phyloP scores from a whole-genome alignment of 768 basidiomycete species.

The Auriscalpium orientale region DNA sequence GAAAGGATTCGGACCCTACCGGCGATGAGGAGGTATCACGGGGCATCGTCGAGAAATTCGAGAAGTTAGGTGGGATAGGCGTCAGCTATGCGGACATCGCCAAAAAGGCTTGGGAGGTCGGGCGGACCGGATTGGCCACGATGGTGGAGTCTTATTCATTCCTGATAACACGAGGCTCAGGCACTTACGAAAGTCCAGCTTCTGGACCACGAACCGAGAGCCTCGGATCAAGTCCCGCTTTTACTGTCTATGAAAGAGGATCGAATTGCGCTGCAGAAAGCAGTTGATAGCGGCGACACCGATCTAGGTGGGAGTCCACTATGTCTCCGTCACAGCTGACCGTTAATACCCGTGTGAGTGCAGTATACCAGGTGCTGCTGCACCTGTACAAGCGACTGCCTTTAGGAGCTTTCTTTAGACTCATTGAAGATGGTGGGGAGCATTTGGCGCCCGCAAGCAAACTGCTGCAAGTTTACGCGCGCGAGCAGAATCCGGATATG shows the following conservation, averaged over 20 bases:
- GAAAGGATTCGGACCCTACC: conserved; percentile 45
- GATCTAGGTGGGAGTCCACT: conserved; percentile 62
- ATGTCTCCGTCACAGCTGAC: neutral
- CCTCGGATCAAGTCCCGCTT: conserved; percentile 91
- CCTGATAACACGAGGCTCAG: no score
- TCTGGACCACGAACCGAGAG: conserved; percentile 82
- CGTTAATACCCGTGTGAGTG: neutral
- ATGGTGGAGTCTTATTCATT: conserved; percentile 40
- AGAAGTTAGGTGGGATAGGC: conserved; percentile 64
- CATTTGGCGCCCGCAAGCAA: conserved; percentile 65
- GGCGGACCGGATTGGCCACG: conserved; percentile 72
- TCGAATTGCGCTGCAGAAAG: conserved; percentile 75
- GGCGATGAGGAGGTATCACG: conserved; percentile 76
- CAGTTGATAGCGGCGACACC: conserved; percentile 91
- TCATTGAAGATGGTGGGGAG: conserved; percentile 86
- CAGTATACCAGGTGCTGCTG: conserved; percentile 91
- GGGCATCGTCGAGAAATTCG: conserved; percentile 85
- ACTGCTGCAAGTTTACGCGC: conserved; percentile 82
- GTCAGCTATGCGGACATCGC: conserved; percentile 96
- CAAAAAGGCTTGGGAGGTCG: conserved; percentile 86
- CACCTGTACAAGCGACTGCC: conserved; percentile 77
- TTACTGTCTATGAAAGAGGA: conserved; percentile 93
- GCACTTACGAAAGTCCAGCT: conserved; percentile 37
- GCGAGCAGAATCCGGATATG: conserved; percentile 87
- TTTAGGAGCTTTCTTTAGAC: conserved; percentile 87